phyloP scores from a whole-genome alignment of 2,329 filamentous ascomycete genomes.

The Cadophora malorum region DNA sequence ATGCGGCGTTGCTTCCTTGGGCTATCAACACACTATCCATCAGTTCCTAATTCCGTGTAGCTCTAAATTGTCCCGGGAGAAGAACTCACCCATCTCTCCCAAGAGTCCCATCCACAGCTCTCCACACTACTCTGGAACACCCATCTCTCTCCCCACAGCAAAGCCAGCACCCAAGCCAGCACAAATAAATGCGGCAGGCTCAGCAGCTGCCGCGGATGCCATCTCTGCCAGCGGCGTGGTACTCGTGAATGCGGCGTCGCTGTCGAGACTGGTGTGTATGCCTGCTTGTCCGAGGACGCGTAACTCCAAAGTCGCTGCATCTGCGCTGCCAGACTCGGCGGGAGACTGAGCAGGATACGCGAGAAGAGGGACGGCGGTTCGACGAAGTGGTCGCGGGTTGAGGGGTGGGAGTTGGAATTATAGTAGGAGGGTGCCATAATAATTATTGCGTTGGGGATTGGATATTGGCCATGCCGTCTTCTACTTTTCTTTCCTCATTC shows the following conservation, averaged over 20 bases:
- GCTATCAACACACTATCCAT: constrained; percentile 57
- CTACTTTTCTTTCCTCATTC: not conserved
- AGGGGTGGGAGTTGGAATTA: constrained; percentile 28
- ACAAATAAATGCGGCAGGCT: constrained; percentile 73
- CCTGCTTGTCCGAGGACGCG: constrained; percentile 1
- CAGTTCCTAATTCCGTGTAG: not conserved
- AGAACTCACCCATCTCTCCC: constrained; percentile 88
- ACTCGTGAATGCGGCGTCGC: constrained; percentile 30
- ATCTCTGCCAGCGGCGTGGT: constrained; percentile 47
- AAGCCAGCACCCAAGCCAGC: constrained; percentile 73
- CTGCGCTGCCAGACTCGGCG: constrained; percentile 34
- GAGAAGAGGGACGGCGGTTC: constrained; percentile 40
- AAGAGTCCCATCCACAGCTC: constrained; percentile 80
- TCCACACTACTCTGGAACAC: constrained; percentile 74
- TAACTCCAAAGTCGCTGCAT: constrained; percentile 38
- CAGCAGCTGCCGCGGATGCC: constrained; percentile 58
- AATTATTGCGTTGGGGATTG: constrained; percentile 12
- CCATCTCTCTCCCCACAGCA: constrained; percentile 87
- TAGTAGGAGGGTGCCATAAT: constrained; percentile 38
- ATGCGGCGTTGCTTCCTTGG: constrained; percentile 78
- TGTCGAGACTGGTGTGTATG: constrained; percentile 21
- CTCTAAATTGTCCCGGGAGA: constrained; percentile 28
- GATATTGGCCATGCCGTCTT: constrained; percentile 31
- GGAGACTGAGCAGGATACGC: constrained; percentile 38
- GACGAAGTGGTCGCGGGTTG: constrained; percentile 39